Conservation (phyloP, 202 grass and related monocot genomes). For the Setaria italica region DNA sequence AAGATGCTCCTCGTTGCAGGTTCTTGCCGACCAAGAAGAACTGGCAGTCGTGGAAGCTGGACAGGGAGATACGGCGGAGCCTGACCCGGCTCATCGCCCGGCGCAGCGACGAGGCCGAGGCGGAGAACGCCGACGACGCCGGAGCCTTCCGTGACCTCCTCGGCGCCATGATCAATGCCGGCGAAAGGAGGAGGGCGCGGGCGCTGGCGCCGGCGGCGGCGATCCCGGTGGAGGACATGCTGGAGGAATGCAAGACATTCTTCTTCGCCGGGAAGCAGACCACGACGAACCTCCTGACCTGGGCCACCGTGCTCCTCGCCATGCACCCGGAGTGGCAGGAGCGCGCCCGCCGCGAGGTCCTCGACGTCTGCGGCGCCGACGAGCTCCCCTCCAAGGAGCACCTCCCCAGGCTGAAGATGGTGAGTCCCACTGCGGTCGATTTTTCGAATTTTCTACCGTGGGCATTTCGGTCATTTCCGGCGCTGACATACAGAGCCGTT, state of each 20-base stretch:
- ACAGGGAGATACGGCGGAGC: slow-evolving; percentile 63
- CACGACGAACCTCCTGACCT: slow-evolving; percentile 83
- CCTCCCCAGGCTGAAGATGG: slow-evolving; percentile 79
- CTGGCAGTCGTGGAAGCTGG: slow-evolving; percentile 70
- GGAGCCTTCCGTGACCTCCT: slow-evolving; percentile 63
- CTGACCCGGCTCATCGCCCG: slow-evolving; percentile 67
- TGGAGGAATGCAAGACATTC: slow-evolving; percentile 99
- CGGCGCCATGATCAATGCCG: slow-evolving; percentile 76
- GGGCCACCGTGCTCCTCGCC: slow-evolving; percentile 92
- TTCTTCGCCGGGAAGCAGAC: slow-evolving; percentile 99
- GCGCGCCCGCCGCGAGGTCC: slow-evolving; percentile 67
- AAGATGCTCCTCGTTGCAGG: slow-evolving; percentile 33
- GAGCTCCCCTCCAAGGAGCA: slow-evolving; percentile 71
- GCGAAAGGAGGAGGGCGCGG: not conserved
- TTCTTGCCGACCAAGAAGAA: slow-evolving; percentile 83
- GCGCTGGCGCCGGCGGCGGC: not conserved
- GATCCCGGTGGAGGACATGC: slow-evolving; percentile 73
- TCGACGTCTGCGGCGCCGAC: slow-evolving; percentile 67
- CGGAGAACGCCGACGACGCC: not conserved
- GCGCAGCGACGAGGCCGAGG: slow-evolving; percentile 51
- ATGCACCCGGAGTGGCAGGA: slow-evolving; percentile 98
- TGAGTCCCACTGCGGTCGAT: slow-evolving; percentile 23
- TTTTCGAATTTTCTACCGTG: not conserved
- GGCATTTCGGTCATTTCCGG: not conserved
- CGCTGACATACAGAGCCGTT: not conserved